Evolutionary conservation across 495 filamentous ascomycete species (phyloP).

Genomic region (Talaromyces ruber): DNA sequence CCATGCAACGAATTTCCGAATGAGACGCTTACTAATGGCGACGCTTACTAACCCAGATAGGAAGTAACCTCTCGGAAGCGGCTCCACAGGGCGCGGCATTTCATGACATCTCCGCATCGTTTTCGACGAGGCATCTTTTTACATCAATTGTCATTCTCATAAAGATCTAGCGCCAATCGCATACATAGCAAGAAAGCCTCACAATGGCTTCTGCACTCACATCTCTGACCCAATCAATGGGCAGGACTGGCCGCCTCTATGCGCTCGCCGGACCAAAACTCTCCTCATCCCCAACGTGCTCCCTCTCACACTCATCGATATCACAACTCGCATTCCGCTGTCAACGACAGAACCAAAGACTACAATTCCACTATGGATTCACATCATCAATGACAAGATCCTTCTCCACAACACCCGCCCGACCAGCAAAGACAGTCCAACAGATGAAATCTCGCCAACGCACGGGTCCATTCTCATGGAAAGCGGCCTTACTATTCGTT

Average conservation of each 20-base stretch:
- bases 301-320: neutral
- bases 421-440: constrained; percentile 29
- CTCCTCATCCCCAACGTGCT: neutral
- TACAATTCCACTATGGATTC: constrained; percentile 8
- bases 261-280: neutral
- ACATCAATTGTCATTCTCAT: neutral
- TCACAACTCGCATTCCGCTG: neutral
- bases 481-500: constrained; percentile 80
- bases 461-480: constrained; percentile 75
- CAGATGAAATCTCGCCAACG: constrained; percentile 32
- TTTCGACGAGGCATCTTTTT: neutral
- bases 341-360: constrained; percentile 12
- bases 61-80: neutral
- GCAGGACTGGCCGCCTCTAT: neutral
- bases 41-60: neutral
- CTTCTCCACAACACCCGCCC: constrained; percentile 26
- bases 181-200: neutral
- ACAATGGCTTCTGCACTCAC: neutral
- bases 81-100: neutral
- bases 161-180: neutral
- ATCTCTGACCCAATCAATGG: neutral
- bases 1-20: neutral
- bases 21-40: neutral
- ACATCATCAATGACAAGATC: neutral
- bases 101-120: neutral